Evolutionary conservation across 352 stramenopile species (phyloP), one percentile per base, ranked within the genome.

Genomic region (Phytopythium chamaehyphon): DNA sequence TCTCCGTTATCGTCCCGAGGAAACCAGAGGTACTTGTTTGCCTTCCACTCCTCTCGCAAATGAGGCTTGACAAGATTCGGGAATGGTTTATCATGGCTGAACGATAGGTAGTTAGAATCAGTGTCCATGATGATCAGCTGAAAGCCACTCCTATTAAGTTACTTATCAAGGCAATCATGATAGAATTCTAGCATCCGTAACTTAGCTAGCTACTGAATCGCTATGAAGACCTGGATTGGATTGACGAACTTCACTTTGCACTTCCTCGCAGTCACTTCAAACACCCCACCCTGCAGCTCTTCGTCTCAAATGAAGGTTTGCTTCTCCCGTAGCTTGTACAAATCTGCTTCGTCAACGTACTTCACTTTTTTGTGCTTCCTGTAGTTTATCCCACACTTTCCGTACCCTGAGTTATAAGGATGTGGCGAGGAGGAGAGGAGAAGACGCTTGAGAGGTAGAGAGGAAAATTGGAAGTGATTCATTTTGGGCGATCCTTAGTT

Each of bases 111-210:
- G 1, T 28, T 35, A 22, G 40, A 55, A 18, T 61, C 46, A 16
- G 54, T 61, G 21, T 61, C 47, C 46, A 55, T 61, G 21, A 51
- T 47, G 21, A 48, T 21, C 35, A 49, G 49, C 18, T 61, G 26
- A 14, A 56, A 61, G 35, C 53, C 55, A 3, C 21, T 45, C 14
- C 55, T 19, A 51, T 47, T 47, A 21, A 61, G 51, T 18, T 55
- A 61, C 1, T n/a, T 11, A 26, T 61, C 57, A 9, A 59, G 46
- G 28, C 24, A 47, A 6, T 47, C 26, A 11, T 58, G 37, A 39
- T 63, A 64, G 51, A 64, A 64, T 37, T 64, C 28, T 31, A 64
- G n/a, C n/a, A n/a, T n/a, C n/a, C n/a, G n/a, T n/a, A n/a, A n/a
- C n/a, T n/a, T n/a, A n/a, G n/a, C n/a, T 36, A 64, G 36, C 26